Conservation (phyloP, 1,139 yeast species). For the Debaryomycetaceae sp. region DNA sequence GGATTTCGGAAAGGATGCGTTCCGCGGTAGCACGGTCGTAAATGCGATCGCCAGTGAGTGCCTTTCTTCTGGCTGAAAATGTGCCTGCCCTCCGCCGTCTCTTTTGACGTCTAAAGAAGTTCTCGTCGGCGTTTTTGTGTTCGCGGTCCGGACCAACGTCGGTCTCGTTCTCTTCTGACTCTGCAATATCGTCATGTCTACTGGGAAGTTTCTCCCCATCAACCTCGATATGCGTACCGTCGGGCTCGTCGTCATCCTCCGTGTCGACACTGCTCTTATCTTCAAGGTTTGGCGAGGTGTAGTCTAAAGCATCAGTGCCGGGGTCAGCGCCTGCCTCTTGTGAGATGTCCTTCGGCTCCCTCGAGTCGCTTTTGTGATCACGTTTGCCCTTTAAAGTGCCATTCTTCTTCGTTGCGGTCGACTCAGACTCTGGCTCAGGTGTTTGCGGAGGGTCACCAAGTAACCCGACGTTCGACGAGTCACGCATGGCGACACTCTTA, state of each 20-base stretch:
- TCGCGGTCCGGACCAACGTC: neutral
- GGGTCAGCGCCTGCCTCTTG: slow-evolving; percentile 10
- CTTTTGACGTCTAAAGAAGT: slow-evolving; percentile 5
- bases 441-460: slow-evolving; percentile 39
- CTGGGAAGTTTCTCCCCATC: slow-evolving; percentile 5
- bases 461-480: slow-evolving; percentile 27
- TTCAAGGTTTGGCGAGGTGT: slow-evolving; percentile 1
- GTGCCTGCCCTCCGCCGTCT: slow-evolving; percentile 31
- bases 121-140: neutral
- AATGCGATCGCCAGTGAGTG: slow-evolving; percentile 49
- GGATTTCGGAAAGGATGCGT: slow-evolving; percentile 64
- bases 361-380: slow-evolving; percentile 20
- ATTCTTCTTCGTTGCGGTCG: too few relatives aligned
- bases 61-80: slow-evolving; percentile 36
- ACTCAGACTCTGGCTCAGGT: too few relatives aligned
- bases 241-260: too few relatives aligned
- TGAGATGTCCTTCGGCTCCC: slow-evolving; percentile 8
- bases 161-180: slow-evolving; percentile 1
- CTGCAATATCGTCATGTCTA: slow-evolving; percentile 3
- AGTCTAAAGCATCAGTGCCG: slow-evolving; percentile 2
- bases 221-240: slow-evolving; percentile 5
- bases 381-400: too few relatives aligned
- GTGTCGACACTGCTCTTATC: too few relatives aligned
- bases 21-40: slow-evolving; percentile 78
- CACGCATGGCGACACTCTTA: slow-evolving; percentile 7